Evolutionary conservation across 179 eudicot genomes (phyloP), one percentile per base, ranked within the genome.

Genomic region (Silene coronaria): DNA sequence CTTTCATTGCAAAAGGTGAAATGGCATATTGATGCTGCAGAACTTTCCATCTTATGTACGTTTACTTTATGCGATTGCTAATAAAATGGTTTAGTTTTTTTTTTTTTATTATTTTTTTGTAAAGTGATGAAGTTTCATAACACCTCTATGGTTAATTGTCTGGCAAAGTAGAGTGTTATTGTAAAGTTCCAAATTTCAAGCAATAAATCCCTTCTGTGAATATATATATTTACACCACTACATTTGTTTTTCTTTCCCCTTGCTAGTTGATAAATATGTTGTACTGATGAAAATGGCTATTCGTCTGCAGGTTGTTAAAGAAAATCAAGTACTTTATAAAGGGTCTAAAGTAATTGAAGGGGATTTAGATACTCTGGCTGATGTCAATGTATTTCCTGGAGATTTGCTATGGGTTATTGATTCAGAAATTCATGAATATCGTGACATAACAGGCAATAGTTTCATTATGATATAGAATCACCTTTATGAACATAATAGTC

Each of bases 401-500:
- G 99, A 96, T 71, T 74, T 85, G 46, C 82, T 96, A n/a, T 96
- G 99, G 99, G 91, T 96, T 74, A 91, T 84, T 57, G 97, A 96
- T 81, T 91, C 99, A 51, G 90, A 93, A 85, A 80, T 96, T 76
- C 92, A 96, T 73, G 99, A 96, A 85, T 82, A 87, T 67, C 97
- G 99, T 62, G 99, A 96, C 75, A 96, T 96, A 71, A 97, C 99
- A 79, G 99, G 99, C 93, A 90, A 86, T 66, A 27, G 57, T 32
- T 72, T 59, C 77, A 42, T 70, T 61, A 10, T 64, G n/a, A 23
- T 70, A 65, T 55, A 45, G 14, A 70, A 32, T 42, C 34, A 36
- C 30, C 53, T 55, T 57, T 71, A 22, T 58, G 21, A 60, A 17
- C 21, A 23, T 48, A 62, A 30, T 2, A 12, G 13, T 42, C 16